phyloP scores from a whole-genome alignment of 2,329 filamentous ascomycete species.

The Fusarium sterilihyphosum region DNA sequence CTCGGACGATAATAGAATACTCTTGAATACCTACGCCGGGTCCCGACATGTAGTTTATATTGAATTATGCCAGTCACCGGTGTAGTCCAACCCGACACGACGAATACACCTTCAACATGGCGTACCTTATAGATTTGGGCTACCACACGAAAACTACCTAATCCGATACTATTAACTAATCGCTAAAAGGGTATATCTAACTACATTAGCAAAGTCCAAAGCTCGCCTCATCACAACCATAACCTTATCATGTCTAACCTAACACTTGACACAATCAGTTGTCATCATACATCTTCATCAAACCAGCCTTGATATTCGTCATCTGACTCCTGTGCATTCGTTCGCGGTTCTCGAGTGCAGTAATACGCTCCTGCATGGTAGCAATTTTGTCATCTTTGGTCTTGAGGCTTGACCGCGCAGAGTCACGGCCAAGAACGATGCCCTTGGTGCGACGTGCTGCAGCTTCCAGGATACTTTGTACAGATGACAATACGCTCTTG shows the following conservation, averaged over 20 bases:
- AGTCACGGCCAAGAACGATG: slow-evolving; percentile 71
- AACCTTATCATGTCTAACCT: background rate
- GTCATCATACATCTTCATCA: slow-evolving; percentile 52
- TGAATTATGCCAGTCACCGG: background rate
- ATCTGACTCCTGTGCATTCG: slow-evolving; percentile 46
- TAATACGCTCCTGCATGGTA: slow-evolving; percentile 50
- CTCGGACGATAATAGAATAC: slow-evolving; percentile 16
- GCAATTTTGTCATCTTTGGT: slow-evolving; percentile 64
- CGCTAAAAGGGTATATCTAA: slow-evolving; percentile 31
- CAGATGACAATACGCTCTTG: slow-evolving; percentile 46
- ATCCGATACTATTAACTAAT: background rate
- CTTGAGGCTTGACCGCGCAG: slow-evolving; percentile 69
- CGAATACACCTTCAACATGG: background rate
- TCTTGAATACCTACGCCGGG: background rate
- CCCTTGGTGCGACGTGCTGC: slow-evolving; percentile 70
- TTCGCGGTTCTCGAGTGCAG: slow-evolving; percentile 52
- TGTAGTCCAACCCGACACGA: background rate
- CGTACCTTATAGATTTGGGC: background rate
- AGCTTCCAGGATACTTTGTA: slow-evolving; percentile 60
- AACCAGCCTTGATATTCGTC: slow-evolving; percentile 50
- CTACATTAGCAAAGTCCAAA: background rate
- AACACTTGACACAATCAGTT: slow-evolving; percentile 33
- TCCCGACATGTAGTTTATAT: background rate
- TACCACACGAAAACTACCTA: background rate
- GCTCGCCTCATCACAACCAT: background rate